Percentiles rank a stretch among this genome's conserved stretches.
Conservation (phyloP, 805 yeast genomes). For the Isabelozyma rhagii region DNA sequence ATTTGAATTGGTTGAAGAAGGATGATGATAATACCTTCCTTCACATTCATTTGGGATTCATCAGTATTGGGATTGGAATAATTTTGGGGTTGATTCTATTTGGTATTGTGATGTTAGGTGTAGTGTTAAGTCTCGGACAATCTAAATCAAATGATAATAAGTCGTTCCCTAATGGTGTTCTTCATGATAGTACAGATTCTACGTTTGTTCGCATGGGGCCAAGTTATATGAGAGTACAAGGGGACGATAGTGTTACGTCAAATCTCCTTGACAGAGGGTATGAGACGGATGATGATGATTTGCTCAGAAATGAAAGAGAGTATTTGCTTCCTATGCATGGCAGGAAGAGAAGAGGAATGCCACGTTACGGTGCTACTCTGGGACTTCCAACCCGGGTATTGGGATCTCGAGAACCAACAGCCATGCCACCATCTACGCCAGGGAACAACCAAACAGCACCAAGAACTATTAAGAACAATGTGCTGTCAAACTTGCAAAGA, state of each 20-base stretch:
- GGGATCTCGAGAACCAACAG: neutral
- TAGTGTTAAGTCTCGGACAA: conserved; percentile 15
- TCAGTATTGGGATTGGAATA: conserved; percentile 67
- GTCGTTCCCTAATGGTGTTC: neutral
- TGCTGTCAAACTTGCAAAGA: conserved; percentile 8
- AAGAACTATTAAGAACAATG: neutral
- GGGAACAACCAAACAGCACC: neutral
- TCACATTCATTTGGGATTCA: conserved; percentile 61
- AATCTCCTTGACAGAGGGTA: conserved; percentile 33
- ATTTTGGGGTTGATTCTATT: conserved; percentile 53
- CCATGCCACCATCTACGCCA: no score
- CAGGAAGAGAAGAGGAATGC: neutral
- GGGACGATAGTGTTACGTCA: conserved; percentile 21
- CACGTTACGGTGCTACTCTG: neutral
- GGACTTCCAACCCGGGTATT: neutral
- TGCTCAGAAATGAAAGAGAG: conserved; percentile 27
- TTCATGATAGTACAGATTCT: conserved; percentile 1
- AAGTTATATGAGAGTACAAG: conserved; percentile 36
- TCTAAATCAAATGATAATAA: conserved; percentile 3
- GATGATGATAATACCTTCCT: conserved; percentile 38
- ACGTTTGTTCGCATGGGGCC: conserved; percentile 13
- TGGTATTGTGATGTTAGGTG: conserved; percentile 18
- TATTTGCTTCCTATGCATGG: conserved; percentile 23
- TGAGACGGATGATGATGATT: conserved; percentile 39
- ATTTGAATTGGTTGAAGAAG: conserved; percentile 55